Conservation (phyloP, 1,139 yeast species). For the Pichia cactophila region DNA sequence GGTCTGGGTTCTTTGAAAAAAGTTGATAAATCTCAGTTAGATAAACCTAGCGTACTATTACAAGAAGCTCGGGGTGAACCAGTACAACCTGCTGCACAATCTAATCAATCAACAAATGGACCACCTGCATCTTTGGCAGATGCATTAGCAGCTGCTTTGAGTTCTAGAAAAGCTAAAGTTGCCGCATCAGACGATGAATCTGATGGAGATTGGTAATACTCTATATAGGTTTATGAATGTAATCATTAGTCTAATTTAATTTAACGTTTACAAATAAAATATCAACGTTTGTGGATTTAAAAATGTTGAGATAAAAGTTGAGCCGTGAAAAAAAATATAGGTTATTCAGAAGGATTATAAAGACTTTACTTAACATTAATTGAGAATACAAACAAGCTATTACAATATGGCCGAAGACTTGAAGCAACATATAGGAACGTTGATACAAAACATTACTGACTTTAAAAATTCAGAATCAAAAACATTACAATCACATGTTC, state of each 20-base stretch:
- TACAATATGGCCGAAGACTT: conserved; percentile 68
- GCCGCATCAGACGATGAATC: conserved; percentile 81
- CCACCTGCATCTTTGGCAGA: conserved; percentile 45
- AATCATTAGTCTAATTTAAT: too few relatives aligned
- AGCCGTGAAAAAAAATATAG: neutral
- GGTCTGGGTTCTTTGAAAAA: conserved; percentile 62
- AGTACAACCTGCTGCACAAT: conserved; percentile 22
- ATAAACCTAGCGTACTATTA: conserved; percentile 63
- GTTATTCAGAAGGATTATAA: neutral
- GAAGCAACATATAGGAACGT: conserved; percentile 22
- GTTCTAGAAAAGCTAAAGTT: conserved; percentile 73
- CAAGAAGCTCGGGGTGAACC: conserved; percentile 65
- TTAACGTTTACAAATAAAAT: too few relatives aligned
- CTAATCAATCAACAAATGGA: conserved; percentile 30
- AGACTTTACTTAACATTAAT: neutral
- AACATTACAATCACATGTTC: conserved; percentile 23
- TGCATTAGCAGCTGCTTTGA: conserved; percentile 70
- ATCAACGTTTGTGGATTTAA: too few relatives aligned
- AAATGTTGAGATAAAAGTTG: neutral
- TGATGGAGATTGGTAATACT: conserved; percentile 46
- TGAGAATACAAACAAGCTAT: neutral
- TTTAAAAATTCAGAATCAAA: neutral
- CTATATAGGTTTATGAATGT: too few relatives aligned
- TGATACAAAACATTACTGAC: neutral
- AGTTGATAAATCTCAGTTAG: conserved; percentile 78